Percentiles rank a stretch among this genome's conserved stretches.
Evolutionary conservation across 371 early-diverging fungal species (phyloP).

Genomic region (Zychaea mexicana): DNA sequence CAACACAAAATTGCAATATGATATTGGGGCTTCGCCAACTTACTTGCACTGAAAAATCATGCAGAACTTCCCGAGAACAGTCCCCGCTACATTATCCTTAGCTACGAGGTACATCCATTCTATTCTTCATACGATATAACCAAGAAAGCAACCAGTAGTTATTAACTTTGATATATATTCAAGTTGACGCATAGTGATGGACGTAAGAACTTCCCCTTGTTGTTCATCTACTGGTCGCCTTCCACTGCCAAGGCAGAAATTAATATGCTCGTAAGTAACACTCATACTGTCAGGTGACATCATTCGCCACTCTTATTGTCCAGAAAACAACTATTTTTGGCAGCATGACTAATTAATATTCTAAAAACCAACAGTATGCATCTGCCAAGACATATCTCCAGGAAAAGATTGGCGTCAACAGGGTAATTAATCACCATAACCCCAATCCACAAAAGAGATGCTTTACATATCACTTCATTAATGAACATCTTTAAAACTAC

Average conservation of each 20-base stretch:
- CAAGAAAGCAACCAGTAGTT: no score
- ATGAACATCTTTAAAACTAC: slow-evolving; percentile 1
- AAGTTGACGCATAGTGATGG: slow-evolving; percentile 64
- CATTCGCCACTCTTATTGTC: background rate
- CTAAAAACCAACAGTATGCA: slow-evolving; percentile 54
- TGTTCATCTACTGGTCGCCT: slow-evolving; percentile 71
- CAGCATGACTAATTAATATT: background rate
- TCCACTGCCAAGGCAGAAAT: slow-evolving; percentile 53
- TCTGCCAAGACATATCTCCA: slow-evolving; percentile 68
- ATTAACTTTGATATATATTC: background rate
- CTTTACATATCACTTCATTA: no score
- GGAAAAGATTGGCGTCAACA: slow-evolving; percentile 51
- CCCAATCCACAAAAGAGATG: no score
- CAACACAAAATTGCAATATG: background rate
- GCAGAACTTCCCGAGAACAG: slow-evolving; percentile 69
- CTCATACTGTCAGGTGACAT: background rate
- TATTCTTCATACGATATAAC: background rate
- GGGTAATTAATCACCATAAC: slow-evolving; percentile 49
- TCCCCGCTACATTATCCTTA: slow-evolving; percentile 71
- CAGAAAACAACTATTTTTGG: background rate
- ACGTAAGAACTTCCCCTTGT: slow-evolving; percentile 64
- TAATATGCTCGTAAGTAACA: slow-evolving; percentile 60
- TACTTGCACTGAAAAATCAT: background rate
- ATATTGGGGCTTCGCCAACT: background rate
- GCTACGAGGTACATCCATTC: slow-evolving; percentile 51